Evolutionary conservation across 1,284 basidiomycete species (phyloP), one percentile per base, ranked within the genome.

Genomic region (Ceratobasidium sp.): DNA sequence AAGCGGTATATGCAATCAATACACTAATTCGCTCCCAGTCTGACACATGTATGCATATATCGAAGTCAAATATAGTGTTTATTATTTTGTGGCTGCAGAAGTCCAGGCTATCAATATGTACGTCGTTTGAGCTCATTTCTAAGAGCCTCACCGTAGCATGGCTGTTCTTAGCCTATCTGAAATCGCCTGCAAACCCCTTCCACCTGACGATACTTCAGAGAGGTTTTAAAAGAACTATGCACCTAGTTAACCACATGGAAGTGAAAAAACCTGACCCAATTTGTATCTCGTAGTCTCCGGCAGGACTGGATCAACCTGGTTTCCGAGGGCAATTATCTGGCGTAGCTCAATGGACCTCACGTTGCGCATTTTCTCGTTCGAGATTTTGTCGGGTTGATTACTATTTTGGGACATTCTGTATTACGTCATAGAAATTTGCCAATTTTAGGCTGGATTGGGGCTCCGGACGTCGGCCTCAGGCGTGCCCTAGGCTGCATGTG

Each of bases 41-140:
- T 10, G n/a, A 20, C n/a, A 56, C 7, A 26, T 26, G 6, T n/a
- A 20, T 56, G 23, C 55, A 56, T 20, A 10, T 10, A 56, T 56
- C 23, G 55, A 26, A 26, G n/a, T 56, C 20, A n/a, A 26, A 56
- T n/a, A 46, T 13, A 46, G 6, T 46, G 13, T 46, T 46, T 13
- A 46, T 46, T 13, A 56, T 56, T 56, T 56, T 56, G 55, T 56
- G 55, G 55, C 55, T 56, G 55, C 55, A 56, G n/a, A 56, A 20
- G n/a, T 5, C 18, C 18, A 56, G n/a, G n/a, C 55, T 56, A n/a
- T 7, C n/a, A 10, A 7, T 7, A 20, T 20, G n/a, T 56, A 10
- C 55, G 6, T 7, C 20, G 7, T 10, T n/a, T n/a, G n/a, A n/a
- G 9, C 55, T 20, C 55, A 20, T 5, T 26, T 26, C 5, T 56